These are phyloP conservation scores for Trifolium repens DNA, from an alignment of 306 rosid species.

Conservation along the genomic window DNA sequence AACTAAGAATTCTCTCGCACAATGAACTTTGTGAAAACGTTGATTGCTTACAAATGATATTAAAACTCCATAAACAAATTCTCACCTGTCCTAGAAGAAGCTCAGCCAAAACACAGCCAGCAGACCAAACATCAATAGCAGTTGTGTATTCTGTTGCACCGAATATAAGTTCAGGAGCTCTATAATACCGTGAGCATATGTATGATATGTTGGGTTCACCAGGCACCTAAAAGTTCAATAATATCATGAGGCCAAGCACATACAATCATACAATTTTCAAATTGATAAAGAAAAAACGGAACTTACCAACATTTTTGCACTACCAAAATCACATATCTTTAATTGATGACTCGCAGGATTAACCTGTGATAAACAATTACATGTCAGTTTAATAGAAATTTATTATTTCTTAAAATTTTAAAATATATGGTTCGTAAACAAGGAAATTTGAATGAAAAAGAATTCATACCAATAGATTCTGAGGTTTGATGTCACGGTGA, in stretches of 20 bases:
- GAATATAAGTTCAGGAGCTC: conserved; percentile 98
- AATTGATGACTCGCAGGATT: conserved; percentile 86
- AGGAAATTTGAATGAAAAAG: not conserved
- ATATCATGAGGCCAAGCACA: conserved; percentile 32
- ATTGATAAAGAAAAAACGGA: not conserved
- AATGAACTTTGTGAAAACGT: not conserved
- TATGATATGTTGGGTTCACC: conserved; percentile 98
- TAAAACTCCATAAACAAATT: not conserved
- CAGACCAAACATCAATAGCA: conserved; percentile 98
- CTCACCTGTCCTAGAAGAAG: conserved; percentile 94
- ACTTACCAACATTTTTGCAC: conserved; percentile 96
- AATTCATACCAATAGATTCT: conserved; percentile 80
- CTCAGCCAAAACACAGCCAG: conserved; percentile 92
- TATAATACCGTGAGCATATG: conserved; percentile 91
- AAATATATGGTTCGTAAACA: not conserved
- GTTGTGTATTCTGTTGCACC: conserved; percentile 95
- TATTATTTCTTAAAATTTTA: not conserved
- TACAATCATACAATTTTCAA: conserved; percentile 16
- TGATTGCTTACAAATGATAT: not conserved
- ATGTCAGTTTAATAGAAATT: conserved; percentile 24
- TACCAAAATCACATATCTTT: conserved; percentile 96
- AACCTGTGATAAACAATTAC: conserved; percentile 56
- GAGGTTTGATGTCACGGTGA: conserved; percentile 97
- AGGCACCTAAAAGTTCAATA: conserved; percentile 64
- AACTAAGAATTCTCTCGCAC: not conserved